Percentiles rank a stretch among this genome's conserved stretches.
Evolutionary conservation across 768 basidiomycete species (phyloP).

Genomic region (Pholiota microspora): DNA sequence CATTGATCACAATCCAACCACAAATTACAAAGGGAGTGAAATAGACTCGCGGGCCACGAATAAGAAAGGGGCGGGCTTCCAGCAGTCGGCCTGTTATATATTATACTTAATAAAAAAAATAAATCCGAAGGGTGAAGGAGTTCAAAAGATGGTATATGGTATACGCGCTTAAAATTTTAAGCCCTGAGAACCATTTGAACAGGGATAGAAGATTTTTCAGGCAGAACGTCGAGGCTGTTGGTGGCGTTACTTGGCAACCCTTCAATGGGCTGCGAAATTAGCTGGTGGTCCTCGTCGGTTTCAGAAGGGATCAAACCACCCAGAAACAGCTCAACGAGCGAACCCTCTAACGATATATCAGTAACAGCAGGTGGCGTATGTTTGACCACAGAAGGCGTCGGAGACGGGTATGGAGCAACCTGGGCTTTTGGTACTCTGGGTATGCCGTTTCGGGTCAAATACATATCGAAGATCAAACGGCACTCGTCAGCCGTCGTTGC

Average conservation of each 20-base stretch:
- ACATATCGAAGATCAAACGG: constrained; percentile 80
- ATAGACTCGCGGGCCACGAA: constrained; percentile 7
- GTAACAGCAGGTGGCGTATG: constrained; percentile 14
- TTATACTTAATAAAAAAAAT: constrained; percentile 12
- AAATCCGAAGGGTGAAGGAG: constrained; percentile 11
- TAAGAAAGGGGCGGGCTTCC: constrained; percentile 5
- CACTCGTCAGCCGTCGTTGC: constrained; percentile 83
- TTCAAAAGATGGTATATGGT: constrained; percentile 19
- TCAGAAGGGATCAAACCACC: constrained; percentile 16
- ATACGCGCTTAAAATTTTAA: constrained; percentile 11
- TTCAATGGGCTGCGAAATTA: constrained; percentile 6
- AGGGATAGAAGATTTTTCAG: constrained; percentile 9
- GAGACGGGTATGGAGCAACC: constrained; percentile 31
- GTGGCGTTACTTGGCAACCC: constrained; percentile 5
- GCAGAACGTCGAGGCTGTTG: not conserved
- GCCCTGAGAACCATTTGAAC: constrained; percentile 11
- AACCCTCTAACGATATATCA: constrained; percentile 41
- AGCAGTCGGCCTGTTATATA: constrained; percentile 11
- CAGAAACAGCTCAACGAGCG: constrained; percentile 43
- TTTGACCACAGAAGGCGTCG: constrained; percentile 32
- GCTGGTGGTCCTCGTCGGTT: constrained; percentile 5
- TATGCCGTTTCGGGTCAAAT: constrained; percentile 62
- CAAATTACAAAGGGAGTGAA: constrained; percentile 10
- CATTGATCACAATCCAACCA: constrained; percentile 9
- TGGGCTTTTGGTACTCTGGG: constrained; percentile 28